Conservation (phyloP, 2,329 filamentous ascomycete genomes). For the Hirsutella rhossiliensis region DNA sequence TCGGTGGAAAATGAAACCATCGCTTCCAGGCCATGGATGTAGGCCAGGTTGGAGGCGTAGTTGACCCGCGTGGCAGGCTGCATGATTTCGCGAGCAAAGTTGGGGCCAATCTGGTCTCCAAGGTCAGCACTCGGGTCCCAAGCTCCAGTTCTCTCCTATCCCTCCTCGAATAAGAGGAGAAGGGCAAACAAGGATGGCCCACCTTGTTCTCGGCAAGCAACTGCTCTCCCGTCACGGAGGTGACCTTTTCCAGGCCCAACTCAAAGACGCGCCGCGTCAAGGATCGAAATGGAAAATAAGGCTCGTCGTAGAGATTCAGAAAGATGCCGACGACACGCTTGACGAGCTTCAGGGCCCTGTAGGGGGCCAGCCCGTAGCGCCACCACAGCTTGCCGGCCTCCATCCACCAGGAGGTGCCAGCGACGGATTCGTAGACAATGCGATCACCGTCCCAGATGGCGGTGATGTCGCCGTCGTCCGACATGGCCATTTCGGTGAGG, state of each 20-base stretch:
- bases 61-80: conserved; percentile 90
- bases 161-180: no score
- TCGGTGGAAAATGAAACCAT: conserved; percentile 88
- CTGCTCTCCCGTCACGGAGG: conserved; percentile 60
- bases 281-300: conserved; percentile 73
- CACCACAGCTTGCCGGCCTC: conserved; percentile 67
- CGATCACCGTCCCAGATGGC: conserved; percentile 75
- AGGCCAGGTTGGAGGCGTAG: conserved; percentile 79
- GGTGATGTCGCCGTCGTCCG: conserved; percentile 42
- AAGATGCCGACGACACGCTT: conserved; percentile 61
- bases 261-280: conserved; percentile 57
- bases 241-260: conserved; percentile 54
- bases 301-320: conserved; percentile 65
- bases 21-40: conserved; percentile 79
- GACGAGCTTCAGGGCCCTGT: conserved; percentile 61
- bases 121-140: conserved; percentile 1
- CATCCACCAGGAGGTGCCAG: conserved; percentile 60
- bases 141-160: no score
- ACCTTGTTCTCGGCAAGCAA: conserved; percentile 52
- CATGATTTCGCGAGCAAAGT: conserved; percentile 69
- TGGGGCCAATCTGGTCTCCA: conserved; percentile 37
- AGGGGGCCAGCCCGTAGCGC: conserved; percentile 73
- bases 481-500: conserved; percentile 30
- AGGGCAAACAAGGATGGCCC: not conserved
- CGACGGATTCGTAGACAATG: conserved; percentile 57